Evolutionary conservation across 768 basidiomycete genomes (phyloP).

Genomic region (Macrolepiota albuminosa): DNA sequence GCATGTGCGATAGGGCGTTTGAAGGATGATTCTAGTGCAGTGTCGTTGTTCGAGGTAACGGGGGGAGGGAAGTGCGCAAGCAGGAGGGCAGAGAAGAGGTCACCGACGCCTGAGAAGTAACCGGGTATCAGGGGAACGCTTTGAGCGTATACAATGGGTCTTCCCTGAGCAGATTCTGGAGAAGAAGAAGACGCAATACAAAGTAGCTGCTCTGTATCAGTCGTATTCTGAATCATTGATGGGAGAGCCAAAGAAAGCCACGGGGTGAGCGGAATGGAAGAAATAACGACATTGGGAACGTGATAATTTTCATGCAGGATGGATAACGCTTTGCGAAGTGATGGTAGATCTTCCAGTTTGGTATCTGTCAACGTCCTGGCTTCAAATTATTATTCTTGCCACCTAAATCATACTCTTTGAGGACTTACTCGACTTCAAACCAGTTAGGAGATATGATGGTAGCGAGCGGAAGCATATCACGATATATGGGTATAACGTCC

Average conservation of each 20-base stretch:
- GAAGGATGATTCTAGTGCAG: background rate
- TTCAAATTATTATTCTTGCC: background rate
- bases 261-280: constrained; percentile 69
- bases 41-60: background rate
- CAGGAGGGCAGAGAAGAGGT: constrained; percentile 91
- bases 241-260: constrained; percentile 61
- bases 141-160: constrained; percentile 53
- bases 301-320: constrained; percentile 71
- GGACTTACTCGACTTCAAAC: constrained; percentile 90
- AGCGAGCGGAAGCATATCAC: constrained; percentile 71
- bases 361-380: constrained; percentile 71
- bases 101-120: constrained; percentile 96
- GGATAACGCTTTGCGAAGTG: constrained; percentile 63
- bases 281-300: constrained; percentile 88
- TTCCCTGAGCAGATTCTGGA: constrained; percentile 11
- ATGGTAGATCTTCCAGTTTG: constrained; percentile 57
- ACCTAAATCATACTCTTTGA: background rate
- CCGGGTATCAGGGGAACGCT: constrained; percentile 77
- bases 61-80: constrained; percentile 57
- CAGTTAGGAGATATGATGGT: constrained; percentile 97
- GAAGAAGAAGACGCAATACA: constrained; percentile 70
- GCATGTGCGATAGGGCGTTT: constrained; percentile 50
- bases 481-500: constrained; percentile 85
- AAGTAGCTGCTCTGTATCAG: constrained; percentile 52
- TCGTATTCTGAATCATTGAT: constrained; percentile 32